These are phyloP conservation scores for Clathrospora elynae DNA, from an alignment of 2,329 filamentous ascomycete species.

Conservation along the genomic window DNA sequence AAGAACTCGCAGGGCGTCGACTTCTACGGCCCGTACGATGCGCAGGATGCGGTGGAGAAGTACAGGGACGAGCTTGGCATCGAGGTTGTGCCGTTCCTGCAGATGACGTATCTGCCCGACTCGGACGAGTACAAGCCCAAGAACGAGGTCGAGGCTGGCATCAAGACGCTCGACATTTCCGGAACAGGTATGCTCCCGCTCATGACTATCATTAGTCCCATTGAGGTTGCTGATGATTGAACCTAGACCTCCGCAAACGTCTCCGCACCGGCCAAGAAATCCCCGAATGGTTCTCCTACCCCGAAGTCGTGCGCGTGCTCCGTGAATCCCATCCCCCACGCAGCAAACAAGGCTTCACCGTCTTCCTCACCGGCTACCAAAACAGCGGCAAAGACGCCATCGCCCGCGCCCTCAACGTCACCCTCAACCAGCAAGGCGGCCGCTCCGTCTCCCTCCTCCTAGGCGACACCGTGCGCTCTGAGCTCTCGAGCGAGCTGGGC, in stretches of 20 bases:
- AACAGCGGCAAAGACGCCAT: conserved; percentile 98
- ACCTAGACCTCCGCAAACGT: conserved; percentile 84
- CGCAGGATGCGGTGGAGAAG: conserved; percentile 94
- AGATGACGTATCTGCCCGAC: conserved; percentile 99
- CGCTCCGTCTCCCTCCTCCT: conserved; percentile 92
- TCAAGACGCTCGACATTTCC: conserved; percentile 70
- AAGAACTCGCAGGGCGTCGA: conserved; percentile 98
- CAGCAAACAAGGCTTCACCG: conserved; percentile 90
- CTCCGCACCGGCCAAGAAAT: conserved; percentile 92
- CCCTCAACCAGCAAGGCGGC: conserved; percentile 96
- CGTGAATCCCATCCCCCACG: conserved; percentile 95
- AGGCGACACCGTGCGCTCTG: conserved; percentile 90
- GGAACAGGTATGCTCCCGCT: conserved; percentile 50
- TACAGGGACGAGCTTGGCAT: conserved; percentile 97
- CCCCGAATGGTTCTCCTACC: conserved; percentile 99
- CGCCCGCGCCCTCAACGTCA: conserved; percentile 92
- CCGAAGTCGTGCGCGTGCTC: conserved; percentile 94
- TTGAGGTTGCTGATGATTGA: conserved; percentile 57
- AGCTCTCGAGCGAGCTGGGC: conserved; percentile 92
- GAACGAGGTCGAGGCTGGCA: conserved; percentile 82
- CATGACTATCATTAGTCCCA: conserved; percentile 52
- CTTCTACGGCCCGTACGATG: conserved; percentile 98
- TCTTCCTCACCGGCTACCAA: conserved; percentile 96
- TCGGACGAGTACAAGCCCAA: conserved; percentile 94
- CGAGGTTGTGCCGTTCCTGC: conserved; percentile 98